phyloP scores from a whole-genome alignment of 805 yeast species.

The Monosporozyma solicola region DNA sequence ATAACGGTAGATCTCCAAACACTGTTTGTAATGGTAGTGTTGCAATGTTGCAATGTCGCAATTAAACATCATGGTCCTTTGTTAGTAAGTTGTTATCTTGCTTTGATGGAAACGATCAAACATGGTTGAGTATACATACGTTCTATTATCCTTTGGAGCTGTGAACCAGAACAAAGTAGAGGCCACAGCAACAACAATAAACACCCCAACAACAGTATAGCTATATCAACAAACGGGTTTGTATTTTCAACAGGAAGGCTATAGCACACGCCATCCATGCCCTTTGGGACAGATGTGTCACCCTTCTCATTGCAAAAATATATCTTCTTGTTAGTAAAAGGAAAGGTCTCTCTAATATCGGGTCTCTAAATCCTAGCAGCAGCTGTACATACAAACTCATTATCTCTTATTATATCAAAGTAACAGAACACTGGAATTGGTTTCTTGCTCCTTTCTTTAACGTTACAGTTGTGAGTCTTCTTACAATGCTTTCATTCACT shows the following conservation, averaged over 20 bases:
- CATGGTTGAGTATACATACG: slow-evolving; percentile 35
- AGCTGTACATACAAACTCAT: slow-evolving; percentile 7
- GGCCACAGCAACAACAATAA: slow-evolving; percentile 47
- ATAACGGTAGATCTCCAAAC: slow-evolving; percentile 68
- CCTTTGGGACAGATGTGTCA: background rate
- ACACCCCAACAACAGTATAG: slow-evolving; percentile 60
- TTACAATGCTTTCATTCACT: background rate
- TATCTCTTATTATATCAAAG: background rate
- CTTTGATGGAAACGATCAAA: background rate
- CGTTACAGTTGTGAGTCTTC: no score
- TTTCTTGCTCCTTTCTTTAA: background rate
- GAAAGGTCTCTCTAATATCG: background rate
- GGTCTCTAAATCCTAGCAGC: background rate
- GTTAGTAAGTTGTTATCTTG: slow-evolving; percentile 1
- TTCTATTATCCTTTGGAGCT: slow-evolving; percentile 76
- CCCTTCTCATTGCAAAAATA: background rate
- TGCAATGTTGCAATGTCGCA: background rate
- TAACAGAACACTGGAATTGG: background rate
- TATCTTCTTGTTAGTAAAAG: slow-evolving; percentile 1
- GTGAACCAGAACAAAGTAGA: slow-evolving; percentile 70
- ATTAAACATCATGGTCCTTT: background rate
- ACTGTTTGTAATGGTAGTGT: slow-evolving; percentile 17
- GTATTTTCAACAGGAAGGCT: background rate
- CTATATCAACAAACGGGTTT: slow-evolving; percentile 28
- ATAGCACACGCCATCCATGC: background rate